A percentile compares a stretch with the other conserved stretches of the same genome.
phyloP scores from a whole-genome alignment of 73 alveolate genomes.

The Effrenium voratum region DNA sequence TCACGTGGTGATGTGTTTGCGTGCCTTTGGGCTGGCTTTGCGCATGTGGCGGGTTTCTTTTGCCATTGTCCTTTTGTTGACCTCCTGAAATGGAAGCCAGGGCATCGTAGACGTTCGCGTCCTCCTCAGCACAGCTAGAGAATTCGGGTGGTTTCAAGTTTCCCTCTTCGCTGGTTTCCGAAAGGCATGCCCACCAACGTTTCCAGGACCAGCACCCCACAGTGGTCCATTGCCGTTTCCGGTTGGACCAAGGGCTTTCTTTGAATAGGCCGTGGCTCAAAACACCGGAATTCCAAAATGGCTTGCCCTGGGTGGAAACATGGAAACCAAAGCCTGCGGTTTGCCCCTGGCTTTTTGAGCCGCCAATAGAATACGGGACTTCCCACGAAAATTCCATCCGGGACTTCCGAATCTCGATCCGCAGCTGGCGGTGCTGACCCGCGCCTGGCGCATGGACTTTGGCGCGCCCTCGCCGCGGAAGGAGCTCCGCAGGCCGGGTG shows the following conservation, averaged over 20 bases:
- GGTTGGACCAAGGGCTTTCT: too few relatives aligned
- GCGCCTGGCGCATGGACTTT: slow-evolving; percentile 92
- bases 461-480: slow-evolving; percentile 76
- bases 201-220: too few relatives aligned
- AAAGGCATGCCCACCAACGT: too few relatives aligned
- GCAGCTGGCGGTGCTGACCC: slow-evolving; percentile 89
- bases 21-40: too few relatives aligned
- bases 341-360: background rate
- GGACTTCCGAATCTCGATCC: background rate
- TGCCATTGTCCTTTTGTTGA: background rate
- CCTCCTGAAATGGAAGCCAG: too few relatives aligned
- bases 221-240: too few relatives aligned
- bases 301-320: background rate
- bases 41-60: background rate
- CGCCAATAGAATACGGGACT: background rate
- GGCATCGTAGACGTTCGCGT: too few relatives aligned
- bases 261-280: too few relatives aligned
- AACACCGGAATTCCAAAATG: background rate
- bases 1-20: too few relatives aligned
- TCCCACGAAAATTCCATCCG: background rate
- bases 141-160: too few relatives aligned
- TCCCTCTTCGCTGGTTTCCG: too few relatives aligned
- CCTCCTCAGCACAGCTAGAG: too few relatives aligned
- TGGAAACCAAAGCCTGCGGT: background rate
- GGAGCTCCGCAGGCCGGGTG: slow-evolving; percentile 34